phyloP scores from a whole-genome alignment of 1,139 yeast species.

The Wickerhamiella infanticola region DNA sequence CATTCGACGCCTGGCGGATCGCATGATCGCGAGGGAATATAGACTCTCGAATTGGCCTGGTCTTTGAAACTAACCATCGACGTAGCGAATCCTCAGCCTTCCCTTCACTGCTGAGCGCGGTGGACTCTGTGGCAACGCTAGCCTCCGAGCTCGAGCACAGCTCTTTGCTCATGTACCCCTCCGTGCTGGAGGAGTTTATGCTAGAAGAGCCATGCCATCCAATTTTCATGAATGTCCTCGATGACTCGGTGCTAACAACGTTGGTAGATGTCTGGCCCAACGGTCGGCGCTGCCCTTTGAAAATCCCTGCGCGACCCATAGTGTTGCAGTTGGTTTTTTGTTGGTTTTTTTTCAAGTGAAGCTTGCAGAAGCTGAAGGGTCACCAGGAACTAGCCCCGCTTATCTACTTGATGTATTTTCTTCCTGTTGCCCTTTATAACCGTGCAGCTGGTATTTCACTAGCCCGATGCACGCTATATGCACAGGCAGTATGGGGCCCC shows the following conservation, averaged over 20 bases:
- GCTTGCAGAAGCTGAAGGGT: no score
- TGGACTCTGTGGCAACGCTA: neutral
- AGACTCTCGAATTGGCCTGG: neutral
- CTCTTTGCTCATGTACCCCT: no score
- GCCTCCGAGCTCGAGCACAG: neutral
- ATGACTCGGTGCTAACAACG: neutral
- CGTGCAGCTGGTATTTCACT: neutral
- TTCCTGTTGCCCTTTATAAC: no score
- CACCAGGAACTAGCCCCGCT: no score
- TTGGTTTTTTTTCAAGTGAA: neutral
- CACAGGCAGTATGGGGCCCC: no score
- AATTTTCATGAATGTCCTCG: neutral
- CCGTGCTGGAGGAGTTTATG: no score
- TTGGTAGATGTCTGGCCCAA: conserved; percentile 1
- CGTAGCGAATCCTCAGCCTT: conserved; percentile 1
- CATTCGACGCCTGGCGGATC: no score
- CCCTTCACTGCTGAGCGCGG: neutral
- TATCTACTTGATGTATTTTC: no score
- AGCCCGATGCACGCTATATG: neutral
- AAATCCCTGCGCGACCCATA: conserved; percentile 1
- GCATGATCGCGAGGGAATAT: neutral
- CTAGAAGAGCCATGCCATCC: neutral
- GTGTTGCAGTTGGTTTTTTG: neutral
- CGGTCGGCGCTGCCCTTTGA: conserved; percentile 1
- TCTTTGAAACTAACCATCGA: neutral